Base-by-base conservation (phyloP, 441 rosid genomes). In the Syzygium malaccense region DNA sequence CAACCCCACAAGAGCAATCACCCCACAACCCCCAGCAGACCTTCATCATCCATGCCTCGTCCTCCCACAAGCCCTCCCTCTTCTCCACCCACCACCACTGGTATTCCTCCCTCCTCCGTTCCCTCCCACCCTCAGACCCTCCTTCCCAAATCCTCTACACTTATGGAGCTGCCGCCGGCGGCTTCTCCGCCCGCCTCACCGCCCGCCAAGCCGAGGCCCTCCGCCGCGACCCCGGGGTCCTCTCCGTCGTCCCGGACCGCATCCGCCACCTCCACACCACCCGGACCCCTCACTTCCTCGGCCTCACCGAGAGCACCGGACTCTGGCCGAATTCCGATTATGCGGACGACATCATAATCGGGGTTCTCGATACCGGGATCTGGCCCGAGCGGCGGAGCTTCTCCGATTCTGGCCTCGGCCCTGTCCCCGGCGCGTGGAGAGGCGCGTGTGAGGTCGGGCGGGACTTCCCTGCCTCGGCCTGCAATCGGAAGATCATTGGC, bases 381-480 rank as follows among this genome's bases (percentile, higher is more conserved):
- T 97, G 98, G 98, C 98, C 98, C 9, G 95, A 94, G 54, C 95
- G 95, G 75, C 93, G 91, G 19, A 96, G 98, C 89, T 96, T 96
- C 88, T 89, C 91, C 3, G 97, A 95, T 41, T 84, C 89, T 4
- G 93, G 90, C 25, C 85, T 95, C 11, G 91, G 95, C 66, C 91
- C 93, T 1, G 90, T 96, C 57, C 99, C 99, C 0, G 85, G 88
- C 11, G 85, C 75, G 23, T 97, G 98, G 98, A 93, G 94, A 89
- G 98, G 99, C 18, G 30, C 48, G 8, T 96, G 99, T 87, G 95
- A 96, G 90, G 87, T 85, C 18, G 91, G 94, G 26, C 90, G 90
- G 0, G 96, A 96, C 86, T 97, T 97, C 64, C 96, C 95, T 0
- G 94, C 96, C 19, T 83, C 92, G 2, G 90, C 95, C 64, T 96